phyloP scores from a whole-genome alignment of 768 basidiomycete genomes.

The Bullera alba region DNA sequence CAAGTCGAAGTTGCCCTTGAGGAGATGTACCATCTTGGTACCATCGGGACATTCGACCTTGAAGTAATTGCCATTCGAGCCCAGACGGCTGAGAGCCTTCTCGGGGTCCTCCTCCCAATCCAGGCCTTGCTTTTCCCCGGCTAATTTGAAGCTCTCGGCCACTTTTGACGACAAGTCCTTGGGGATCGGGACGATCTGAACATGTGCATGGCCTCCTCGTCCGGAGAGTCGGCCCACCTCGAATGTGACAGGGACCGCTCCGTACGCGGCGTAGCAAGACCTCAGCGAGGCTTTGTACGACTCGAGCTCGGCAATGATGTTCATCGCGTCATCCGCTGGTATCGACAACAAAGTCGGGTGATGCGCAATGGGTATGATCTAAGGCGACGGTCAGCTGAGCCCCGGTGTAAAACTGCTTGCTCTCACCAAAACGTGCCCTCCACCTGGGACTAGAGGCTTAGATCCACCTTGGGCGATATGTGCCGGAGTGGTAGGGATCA shows the following conservation, averaged over 20 bases:
- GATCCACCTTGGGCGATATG: constrained; percentile 44
- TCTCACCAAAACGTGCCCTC: constrained; percentile 89
- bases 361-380: constrained; percentile 61
- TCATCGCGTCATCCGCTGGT: constrained; percentile 64
- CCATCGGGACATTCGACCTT: constrained; percentile 84
- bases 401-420: not conserved
- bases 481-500: constrained; percentile 59
- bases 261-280: constrained; percentile 64
- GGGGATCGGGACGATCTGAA: constrained; percentile 57
- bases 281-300: constrained; percentile 71
- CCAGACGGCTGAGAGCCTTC: constrained; percentile 52
- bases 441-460: constrained; percentile 67
- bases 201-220: constrained; percentile 89
- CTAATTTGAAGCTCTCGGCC: constrained; percentile 63
- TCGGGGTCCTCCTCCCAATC: constrained; percentile 69
- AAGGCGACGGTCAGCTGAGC: not conserved
- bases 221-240: constrained; percentile 77
- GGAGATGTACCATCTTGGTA: constrained; percentile 72
- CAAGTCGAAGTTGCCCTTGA: constrained; percentile 73
- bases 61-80: constrained; percentile 68
- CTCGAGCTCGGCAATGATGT: constrained; percentile 74
- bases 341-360: constrained; percentile 80
- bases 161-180: constrained; percentile 56
- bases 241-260: constrained; percentile 65
- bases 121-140: constrained; percentile 61